Base-by-base conservation (phyloP, 2,329 filamentous ascomycete species). In the Beauveria pseudobassiana region DNA sequence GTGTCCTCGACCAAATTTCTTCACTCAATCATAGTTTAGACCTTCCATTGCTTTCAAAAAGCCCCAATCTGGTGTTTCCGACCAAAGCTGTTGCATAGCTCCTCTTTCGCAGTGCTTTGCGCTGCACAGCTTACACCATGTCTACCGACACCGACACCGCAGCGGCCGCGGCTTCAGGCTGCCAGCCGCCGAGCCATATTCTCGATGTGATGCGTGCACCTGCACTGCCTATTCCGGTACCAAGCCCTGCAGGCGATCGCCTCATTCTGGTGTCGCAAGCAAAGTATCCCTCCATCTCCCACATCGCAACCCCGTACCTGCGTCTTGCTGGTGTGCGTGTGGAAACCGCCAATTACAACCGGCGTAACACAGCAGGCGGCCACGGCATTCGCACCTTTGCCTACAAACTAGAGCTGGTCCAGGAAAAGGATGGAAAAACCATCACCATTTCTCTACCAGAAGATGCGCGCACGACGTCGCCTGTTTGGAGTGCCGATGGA, bases 131-230 rank as follows among this genome's bases (percentile, higher is more conserved):
- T 42, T 42, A 50, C 57, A 59, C 49, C 46, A 59, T 59, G 57
- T 43, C 57, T 38, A 12, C 57, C 22, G 22, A 38, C 26, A 28
- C 38, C 56, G 56, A 59, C 56, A 52, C 56, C 56, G 56, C 48
- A n/a, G 34, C 48, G 9, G 48, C 56, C 2, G 46, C 38, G 38
- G 40, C 49, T 26, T 52, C 58, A 28, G 58, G 58, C 50, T 60
- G 54, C 50, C 58, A 60, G 42, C 58, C 58, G 24, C 50, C 58
- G 20, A 43, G 34, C 42, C 6, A 46, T n/a, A 53, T 60, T 18
- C 40, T 60, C 34, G 50, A 60, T 40, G 58, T 60, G n/a, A 60
- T 60, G 58, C 58, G 38, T 16, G 58, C 58, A 20, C 50, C 58
- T 38, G n/a, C 58, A 10, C 26, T 60, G 48, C 58, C 58, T 9